Conservation (phyloP, 2,329 filamentous ascomycete genomes). For the Pseudogymnoascus destructans region DNA sequence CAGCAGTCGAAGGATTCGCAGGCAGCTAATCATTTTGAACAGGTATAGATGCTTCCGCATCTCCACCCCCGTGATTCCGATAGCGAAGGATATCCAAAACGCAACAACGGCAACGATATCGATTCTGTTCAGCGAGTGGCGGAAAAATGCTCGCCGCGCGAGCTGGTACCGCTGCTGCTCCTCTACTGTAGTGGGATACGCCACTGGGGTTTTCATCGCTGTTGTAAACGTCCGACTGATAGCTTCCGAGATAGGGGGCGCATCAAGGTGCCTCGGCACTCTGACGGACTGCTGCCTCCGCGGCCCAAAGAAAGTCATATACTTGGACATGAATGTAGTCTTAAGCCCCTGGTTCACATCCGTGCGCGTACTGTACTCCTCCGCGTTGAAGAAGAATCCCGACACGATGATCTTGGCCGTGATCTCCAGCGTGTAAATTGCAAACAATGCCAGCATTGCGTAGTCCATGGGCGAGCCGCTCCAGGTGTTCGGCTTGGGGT, state of each 20-base stretch:
- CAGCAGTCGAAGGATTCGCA: constrained; percentile 83
- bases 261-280: constrained; percentile 15
- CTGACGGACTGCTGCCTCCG: constrained; percentile 42
- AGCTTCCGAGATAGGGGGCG: constrained; percentile 34
- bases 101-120: constrained; percentile 92
- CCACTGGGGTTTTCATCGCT: constrained; percentile 40
- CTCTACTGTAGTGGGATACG: constrained; percentile 48
- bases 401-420: constrained; percentile 79
- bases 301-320: constrained; percentile 67
- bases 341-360: constrained; percentile 64
- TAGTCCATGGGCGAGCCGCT: constrained; percentile 34
- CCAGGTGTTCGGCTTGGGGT: constrained; percentile 50
- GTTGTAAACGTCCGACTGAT: constrained; percentile 62
- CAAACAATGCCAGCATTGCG: constrained; percentile 67
- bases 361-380: constrained; percentile 74
- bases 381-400: constrained; percentile 78
- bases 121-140: constrained; percentile 89
- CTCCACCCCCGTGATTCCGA: constrained; percentile 60
- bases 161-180: constrained; percentile 75
- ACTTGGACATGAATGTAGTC: constrained; percentile 62
- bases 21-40: constrained; percentile 91
- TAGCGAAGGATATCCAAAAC: constrained; percentile 80
- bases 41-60: constrained; percentile 62
- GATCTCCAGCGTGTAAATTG: constrained; percentile 80
- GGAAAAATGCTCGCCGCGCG: constrained; percentile 79